phyloP scores from a whole-genome alignment of 305 asterid species.

The Solanum hybrid region DNA sequence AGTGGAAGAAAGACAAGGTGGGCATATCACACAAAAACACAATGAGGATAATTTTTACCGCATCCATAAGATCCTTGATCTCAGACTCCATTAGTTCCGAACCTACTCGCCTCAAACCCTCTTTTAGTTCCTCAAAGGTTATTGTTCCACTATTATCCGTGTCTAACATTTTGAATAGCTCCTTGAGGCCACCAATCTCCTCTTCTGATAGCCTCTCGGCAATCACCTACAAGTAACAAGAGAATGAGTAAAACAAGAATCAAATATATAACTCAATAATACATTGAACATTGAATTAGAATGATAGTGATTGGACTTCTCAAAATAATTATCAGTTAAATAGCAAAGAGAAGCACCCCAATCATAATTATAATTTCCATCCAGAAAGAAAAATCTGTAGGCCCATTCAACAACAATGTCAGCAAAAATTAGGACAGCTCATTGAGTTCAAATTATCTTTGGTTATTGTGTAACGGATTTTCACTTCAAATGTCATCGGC shows the following conservation, averaged over 20 bases:
- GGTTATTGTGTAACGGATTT: background rate
- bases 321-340: background rate
- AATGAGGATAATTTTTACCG: conserved; percentile 30
- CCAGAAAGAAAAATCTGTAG: background rate
- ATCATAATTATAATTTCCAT: background rate
- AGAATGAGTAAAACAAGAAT: conserved; percentile 10
- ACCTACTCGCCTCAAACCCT: conserved; percentile 74
- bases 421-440: background rate
- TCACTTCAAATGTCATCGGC: background rate
- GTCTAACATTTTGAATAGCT: conserved; percentile 79
- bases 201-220: conserved; percentile 86
- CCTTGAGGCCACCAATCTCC: conserved; percentile 81
- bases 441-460: background rate
- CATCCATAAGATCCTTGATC: conserved; percentile 75
- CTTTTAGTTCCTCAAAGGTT: conserved; percentile 82
- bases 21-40: background rate
- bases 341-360: background rate
- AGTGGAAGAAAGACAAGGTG: background rate
- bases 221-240: conserved; percentile 41
- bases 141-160: conserved; percentile 80
- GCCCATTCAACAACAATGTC: background rate
- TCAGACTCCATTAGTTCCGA: conserved; percentile 86
- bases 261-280: background rate
- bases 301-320: background rate
- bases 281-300: background rate